Evolutionary conservation across 2,329 filamentous ascomycete genomes (phyloP).

Genomic region (Penicillium sp.): DNA sequence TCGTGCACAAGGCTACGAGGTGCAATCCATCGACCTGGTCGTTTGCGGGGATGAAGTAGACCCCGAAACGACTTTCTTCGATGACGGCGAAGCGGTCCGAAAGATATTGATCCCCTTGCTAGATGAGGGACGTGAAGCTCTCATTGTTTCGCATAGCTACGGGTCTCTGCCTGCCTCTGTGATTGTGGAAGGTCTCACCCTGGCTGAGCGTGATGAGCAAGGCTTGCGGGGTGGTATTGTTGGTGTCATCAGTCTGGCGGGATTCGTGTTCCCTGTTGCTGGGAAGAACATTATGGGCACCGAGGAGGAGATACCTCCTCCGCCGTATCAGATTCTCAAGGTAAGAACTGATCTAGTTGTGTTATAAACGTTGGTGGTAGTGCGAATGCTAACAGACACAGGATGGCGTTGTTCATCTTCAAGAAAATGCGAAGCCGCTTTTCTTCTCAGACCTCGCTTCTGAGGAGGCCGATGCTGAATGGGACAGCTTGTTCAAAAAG

Average conservation of each 20-base stretch:
- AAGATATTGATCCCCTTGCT: constrained; percentile 9
- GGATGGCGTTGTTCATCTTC: constrained; percentile 5
- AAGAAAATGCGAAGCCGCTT: constrained; percentile 1
- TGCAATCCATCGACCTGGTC: constrained; percentile 6
- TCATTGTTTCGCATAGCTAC: constrained; percentile 42
- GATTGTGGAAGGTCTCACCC: constrained; percentile 30
- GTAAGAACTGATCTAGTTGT: neutral
- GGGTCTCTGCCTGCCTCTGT: constrained; percentile 33
- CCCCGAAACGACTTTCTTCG: constrained; percentile 9
- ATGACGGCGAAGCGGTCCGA: constrained; percentile 10
- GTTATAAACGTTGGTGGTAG: neutral
- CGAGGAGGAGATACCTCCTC: constrained; percentile 5
- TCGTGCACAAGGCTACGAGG: constrained; percentile 11
- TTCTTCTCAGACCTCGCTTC: constrained; percentile 1
- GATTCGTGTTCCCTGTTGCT: constrained; percentile 11
- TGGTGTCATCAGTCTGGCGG: constrained; percentile 12
- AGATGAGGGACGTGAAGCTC: constrained; percentile 34
- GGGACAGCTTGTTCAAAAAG: constrained; percentile 5
- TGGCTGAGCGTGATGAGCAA: constrained; percentile 11
- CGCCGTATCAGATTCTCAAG: constrained; percentile 11
- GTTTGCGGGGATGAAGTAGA: constrained; percentile 9
- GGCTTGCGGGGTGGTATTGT: constrained; percentile 12
- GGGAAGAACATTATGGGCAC: constrained; percentile 11
- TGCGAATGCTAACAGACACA: neutral
- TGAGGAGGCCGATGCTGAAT: constrained; percentile 14